Evolutionary conservation across 1,284 basidiomycete species (phyloP), one percentile per base, ranked within the genome.

Genomic region (Boletus sp.): DNA sequence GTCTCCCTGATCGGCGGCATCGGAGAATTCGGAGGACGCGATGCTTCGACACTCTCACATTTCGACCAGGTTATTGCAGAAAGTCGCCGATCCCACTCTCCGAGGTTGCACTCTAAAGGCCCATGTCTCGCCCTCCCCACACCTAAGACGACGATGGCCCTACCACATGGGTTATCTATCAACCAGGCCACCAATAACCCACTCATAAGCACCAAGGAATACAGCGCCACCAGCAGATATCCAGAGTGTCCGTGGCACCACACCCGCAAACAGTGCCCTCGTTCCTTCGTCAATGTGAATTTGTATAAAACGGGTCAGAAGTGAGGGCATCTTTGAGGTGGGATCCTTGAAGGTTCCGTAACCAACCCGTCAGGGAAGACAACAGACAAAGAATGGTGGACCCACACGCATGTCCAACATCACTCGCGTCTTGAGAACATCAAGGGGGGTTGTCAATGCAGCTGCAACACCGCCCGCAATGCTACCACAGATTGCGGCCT

Each of bases 151-250:
- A 29, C 26, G 14, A n/a, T 20, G 22, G 10, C 20, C 23, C 26
- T 32, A 27, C 43, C 29, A 40, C 42, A 16, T 8, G 16, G 33
- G 27, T 58, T 41, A 63, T 46, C 48, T 53, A 46, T 43, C 44
- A 20, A 54, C 32, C 20, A 63, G 27, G 41, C 44, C 20, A 39
- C 56, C 50, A 4, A 75, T 55, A 5, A 72, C 76, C 81, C 81
- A 84, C 62, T 98, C 94, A 62, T 96, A 98, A 39, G 91, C 86
- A 27, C 95, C 94, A 5, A 98, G 75, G 71, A 99, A 99, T 0
- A 99, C 93, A 0, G 94, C 94, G 2, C 96, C 96, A 5, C 96
- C 96, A 2, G 92, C 82, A 2, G 92, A 93, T 61, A 99, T 98
- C 87, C 94, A 97, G 45, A 96, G 68, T 33, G 93, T 96, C 57